Conservation (phyloP, 495 filamentous ascomycete species). For the Penicillium macrosclerotiorum region DNA sequence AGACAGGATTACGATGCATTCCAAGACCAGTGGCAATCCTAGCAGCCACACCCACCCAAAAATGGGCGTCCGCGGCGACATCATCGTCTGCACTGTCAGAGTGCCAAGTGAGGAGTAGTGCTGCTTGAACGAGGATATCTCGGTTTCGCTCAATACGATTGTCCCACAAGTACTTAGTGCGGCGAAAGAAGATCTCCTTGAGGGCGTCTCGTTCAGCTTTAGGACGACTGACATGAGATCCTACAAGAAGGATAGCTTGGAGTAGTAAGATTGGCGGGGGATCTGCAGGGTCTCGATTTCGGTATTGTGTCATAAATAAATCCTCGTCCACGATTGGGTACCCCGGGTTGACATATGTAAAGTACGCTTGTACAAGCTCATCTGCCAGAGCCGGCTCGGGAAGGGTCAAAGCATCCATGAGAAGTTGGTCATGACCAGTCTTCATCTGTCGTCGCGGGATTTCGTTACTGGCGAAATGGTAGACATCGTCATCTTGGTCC, state of each 20-base stretch:
- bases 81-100: constrained; percentile 48
- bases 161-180: constrained; percentile 48
- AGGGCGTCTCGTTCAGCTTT: constrained; percentile 43
- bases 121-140: constrained; percentile 48
- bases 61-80: constrained; percentile 48
- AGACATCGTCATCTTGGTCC: constrained; percentile 44
- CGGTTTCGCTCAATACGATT: constrained; percentile 50
- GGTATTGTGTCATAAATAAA: constrained; percentile 47
- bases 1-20: constrained; percentile 49
- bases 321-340: constrained; percentile 49
- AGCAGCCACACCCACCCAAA: constrained; percentile 49
- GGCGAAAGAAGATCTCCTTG: constrained; percentile 48
- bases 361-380: constrained; percentile 49
- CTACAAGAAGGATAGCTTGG: constrained; percentile 47
- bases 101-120: constrained; percentile 48
- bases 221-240: constrained; percentile 40
- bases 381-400: constrained; percentile 45
- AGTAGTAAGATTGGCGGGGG: constrained; percentile 45
- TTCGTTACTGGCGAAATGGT: constrained; percentile 49
- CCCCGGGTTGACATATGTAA: constrained; percentile 42
- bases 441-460: constrained; percentile 44
- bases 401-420: constrained; percentile 48
- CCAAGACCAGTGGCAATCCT: constrained; percentile 49
- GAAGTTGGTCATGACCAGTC: constrained; percentile 46
- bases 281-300: constrained; percentile 44